Evolutionary conservation across 148 eudicot species (phyloP).

Genomic region (Camellia sinensis): DNA sequence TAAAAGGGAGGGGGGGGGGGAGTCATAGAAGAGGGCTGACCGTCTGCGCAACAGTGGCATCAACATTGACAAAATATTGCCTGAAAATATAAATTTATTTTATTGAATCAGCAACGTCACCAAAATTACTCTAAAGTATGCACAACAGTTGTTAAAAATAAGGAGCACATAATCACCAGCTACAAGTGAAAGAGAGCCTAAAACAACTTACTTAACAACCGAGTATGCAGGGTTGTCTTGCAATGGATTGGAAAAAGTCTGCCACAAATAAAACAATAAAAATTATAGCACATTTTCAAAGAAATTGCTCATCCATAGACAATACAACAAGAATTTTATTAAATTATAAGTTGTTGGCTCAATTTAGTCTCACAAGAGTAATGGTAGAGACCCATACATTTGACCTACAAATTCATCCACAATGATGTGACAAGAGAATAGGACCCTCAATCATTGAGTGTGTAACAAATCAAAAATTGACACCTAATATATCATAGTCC

Average conservation of each 20-base stretch:
- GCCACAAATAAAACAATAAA: slow-evolving; percentile 22
- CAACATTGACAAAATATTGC: slow-evolving; percentile 78
- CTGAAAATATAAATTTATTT: slow-evolving; percentile 30
- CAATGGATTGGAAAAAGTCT: slow-evolving; percentile 75
- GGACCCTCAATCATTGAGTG: no score
- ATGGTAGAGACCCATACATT: no score
- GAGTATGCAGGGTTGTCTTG: slow-evolving; percentile 78
- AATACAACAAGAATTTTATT: neutral
- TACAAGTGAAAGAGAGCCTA: slow-evolving; percentile 7
- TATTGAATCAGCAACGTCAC: neutral
- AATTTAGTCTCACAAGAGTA: neutral
- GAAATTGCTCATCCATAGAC: neutral
- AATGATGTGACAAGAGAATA: no score
- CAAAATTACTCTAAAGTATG: no score
- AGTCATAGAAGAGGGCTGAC: slow-evolving; percentile 33
- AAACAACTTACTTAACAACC: slow-evolving; percentile 57
- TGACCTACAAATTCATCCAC: no score
- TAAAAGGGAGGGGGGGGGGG: neutral
- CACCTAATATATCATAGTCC: no score
- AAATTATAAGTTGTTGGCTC: neutral
- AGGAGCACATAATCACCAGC: slow-evolving; percentile 8
- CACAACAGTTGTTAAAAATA: neutral
- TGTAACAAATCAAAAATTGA: no score
- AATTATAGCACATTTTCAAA: neutral
- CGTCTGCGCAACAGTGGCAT: slow-evolving; percentile 73